Base-by-base conservation (phyloP, 2,329 filamentous ascomycete genomes). In the Plectosphaerella sp. region DNA sequence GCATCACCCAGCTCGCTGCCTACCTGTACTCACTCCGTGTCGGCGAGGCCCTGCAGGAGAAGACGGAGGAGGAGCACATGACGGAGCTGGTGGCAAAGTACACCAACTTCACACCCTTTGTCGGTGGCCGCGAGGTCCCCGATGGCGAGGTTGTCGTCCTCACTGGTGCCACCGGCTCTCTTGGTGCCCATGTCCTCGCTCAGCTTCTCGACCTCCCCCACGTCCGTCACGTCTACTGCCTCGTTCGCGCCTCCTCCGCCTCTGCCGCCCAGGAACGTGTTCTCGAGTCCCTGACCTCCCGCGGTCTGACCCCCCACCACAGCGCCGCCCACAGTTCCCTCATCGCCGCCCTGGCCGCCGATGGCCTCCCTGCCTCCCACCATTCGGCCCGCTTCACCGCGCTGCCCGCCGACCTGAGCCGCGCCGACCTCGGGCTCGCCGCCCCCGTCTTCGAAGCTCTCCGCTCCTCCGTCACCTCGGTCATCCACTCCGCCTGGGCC, bases 101-200 rank as follows among this genome's bases (percentile, higher is more conserved):
- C 51, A 70, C 67, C 2, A 50, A 59, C 0, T 72, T 74, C 6
- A 51, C 55, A 12, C 47, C 52, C 1, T 62, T 64, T 15, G 25
- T 52, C 1, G 49, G 60, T 12, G 65, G 64, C 5, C 52, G 45
- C 6, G 33, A 52, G 0, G 45, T 45, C 2, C 64, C 68, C 0
- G 62, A 64, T 1, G 61, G 63, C 18, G 64, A 69, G 33, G 58
- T 64, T 14, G 62, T 69, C 25, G 64, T 84, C 12, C 64, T 87
- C 9, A 86, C 83, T 2, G 84, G 84, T 9, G 76, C 76, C 0
- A 87, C 84, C 0, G 84, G 84, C 1, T 80, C 79, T 5, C 68
- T 87, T 0, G 84, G 84, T 4, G 76, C 80, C 0, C 80, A 84
- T 49, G 67, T 84, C 0, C 71, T 84, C 3, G 75, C 79, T 1